Base-by-base conservation (phyloP, 495 filamentous ascomycete genomes). In the Pyrenula aspistea region DNA sequence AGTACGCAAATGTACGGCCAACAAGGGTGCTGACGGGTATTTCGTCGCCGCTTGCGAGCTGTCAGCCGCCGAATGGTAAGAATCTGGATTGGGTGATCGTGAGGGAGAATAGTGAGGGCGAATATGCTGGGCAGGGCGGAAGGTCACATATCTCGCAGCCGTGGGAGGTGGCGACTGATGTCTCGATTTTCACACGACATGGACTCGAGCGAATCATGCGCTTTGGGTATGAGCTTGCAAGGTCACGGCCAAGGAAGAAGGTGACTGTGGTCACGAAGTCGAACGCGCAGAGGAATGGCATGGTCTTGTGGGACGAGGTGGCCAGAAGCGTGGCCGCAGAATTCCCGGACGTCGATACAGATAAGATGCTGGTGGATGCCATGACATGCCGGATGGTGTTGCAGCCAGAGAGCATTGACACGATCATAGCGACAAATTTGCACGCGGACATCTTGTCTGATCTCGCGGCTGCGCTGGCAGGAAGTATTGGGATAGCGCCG, bases 341-440 rank as follows among this genome's bases (percentile, higher is more conserved):
- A 2, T 82, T 75, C 59, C 78, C 77, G 4, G 74, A 79, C 57
- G 77, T 81, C 22, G 69, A 71, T 55, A 64, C 70, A 22, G 77
- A 81, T 53, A 82, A 79, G 66, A 81, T 81, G 78, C 65, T 81
- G 22, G 79, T 82, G 50, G 79, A 82, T 66, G 77, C 79, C 15
- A 81, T 81, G 79, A 82, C 79, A 8, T 71, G 73, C 24, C 63
- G 77, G 12, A 82, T 81, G 79, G 77, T 79, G 10, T 58, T 77
- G 36, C 76, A 79, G 59, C 78, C 78, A 0, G 68, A 76, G 63
- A 71, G 62, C 23, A 51, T 82, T 51, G 79, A 82, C 61, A 81
- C 78, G 0, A 77, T 81, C 56, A 77, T 82, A 49, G 79, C 77
- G 3, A 79, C 73, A 11, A 82, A 82, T 60, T 57, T 82, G 62